Conservation (phyloP, 208 protist species). For the Leishmania mexicana region DNA sequence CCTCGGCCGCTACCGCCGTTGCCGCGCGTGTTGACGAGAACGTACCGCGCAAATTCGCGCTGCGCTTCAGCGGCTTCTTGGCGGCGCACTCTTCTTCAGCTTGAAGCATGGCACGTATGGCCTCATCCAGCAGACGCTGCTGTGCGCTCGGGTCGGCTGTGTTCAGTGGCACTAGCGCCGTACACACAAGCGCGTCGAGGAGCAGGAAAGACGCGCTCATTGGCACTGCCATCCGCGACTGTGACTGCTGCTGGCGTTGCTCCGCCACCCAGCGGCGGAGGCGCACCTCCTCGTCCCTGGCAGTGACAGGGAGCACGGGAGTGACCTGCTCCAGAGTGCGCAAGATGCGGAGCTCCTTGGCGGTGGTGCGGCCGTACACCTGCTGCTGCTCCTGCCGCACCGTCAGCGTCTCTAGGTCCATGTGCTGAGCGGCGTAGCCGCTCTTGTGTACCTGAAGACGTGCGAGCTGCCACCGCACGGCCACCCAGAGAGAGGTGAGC, state of each 20-base stretch:
- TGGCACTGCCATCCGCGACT: conserved; percentile 2
- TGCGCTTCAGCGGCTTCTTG: conserved; percentile 5
- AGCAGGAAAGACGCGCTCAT: conserved; percentile 41
- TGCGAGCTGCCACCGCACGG: conserved; percentile 61
- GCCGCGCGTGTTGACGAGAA: neutral
- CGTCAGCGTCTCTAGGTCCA: conserved; percentile 65
- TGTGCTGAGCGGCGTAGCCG: conserved; percentile 48
- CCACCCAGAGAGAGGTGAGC: conserved; percentile 54
- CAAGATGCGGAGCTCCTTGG: conserved; percentile 77
- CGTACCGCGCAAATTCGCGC: neutral
- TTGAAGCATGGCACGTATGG: conserved; percentile 44
- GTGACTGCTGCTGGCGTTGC: conserved; percentile 19
- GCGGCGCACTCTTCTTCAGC: conserved; percentile 2
- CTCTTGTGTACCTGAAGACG: conserved; percentile 46
- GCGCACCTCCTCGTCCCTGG: conserved; percentile 60
- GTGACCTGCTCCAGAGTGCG: conserved; percentile 49
- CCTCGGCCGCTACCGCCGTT: neutral
- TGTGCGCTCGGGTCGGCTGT: conserved; percentile 31
- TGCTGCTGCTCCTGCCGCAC: conserved; percentile 61
- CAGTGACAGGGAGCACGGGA: conserved; percentile 46
- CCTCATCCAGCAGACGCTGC: conserved; percentile 43
- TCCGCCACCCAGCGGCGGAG: conserved; percentile 49
- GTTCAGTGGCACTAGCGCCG: conserved; percentile 49
- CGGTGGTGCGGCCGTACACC: conserved; percentile 67
- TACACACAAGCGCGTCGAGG: conserved; percentile 56